Evolutionary conservation across 805 yeast genomes (phyloP), one percentile per base, ranked within the genome.

Genomic region (Yamadazyma paraphyllophila): DNA sequence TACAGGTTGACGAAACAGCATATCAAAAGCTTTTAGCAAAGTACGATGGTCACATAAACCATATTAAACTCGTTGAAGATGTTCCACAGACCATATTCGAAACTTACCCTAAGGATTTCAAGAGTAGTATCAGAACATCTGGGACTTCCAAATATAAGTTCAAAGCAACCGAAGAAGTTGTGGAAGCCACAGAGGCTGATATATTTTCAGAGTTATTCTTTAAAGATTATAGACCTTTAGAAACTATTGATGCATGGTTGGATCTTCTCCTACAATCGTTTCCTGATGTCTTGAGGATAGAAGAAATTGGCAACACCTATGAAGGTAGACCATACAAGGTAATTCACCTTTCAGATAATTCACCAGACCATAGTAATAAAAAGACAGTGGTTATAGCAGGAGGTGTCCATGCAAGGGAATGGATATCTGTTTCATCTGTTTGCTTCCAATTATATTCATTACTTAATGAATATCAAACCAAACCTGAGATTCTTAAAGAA

Each of bases 361-460:
- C 73, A 39, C 70, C 69, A 39, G 70, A 64, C 4, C 64, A 68
- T 46, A 52, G 54, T n/a, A 59, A 67, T 7, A 70, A 77, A 37
- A 79, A 76, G 51, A 85, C 92, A 1, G 76, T 89, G 43, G 83
- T 88, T 3, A 74, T 90, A 7, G 81, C 92, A 1, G 91, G 91
- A 32, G 96, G 96, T 2, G 75, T 85, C 2, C 96, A 90, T 65
- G 94, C 96, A 0, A 73, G 97, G 43, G 97, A 90, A 62, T 90
- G 97, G 97, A 75, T 88, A 24, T 78, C 90, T 31, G 80, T 83
- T 2, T 78, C 90, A 2, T 74, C 92, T 0, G 83, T 81, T 0
- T 77, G 88, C 49, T 87, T 77, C 62, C 70, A 57, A 63, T 72
- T 60, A 49, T 88, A 48, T 47, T 56, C 59, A 32, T 44, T 71